Percentiles rank a stretch among this genome's conserved stretches.
Evolutionary conservation across 2,329 filamentous ascomycete genomes (phyloP).

Genomic region (Lecanoromycetidae sp.): DNA sequence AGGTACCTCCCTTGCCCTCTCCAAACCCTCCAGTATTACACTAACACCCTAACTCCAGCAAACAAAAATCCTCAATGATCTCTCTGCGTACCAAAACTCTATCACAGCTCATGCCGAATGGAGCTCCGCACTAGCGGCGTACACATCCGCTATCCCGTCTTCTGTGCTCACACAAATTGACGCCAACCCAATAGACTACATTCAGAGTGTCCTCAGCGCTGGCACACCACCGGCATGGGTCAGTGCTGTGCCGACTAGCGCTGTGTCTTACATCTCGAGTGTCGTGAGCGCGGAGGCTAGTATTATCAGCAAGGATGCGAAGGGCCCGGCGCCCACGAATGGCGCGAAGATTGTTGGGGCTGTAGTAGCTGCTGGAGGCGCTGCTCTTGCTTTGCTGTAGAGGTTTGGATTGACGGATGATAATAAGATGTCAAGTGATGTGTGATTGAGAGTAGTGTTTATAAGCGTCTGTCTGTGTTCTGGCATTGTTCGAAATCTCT

Average conservation of each 20-base stretch:
- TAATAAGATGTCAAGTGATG: background rate
- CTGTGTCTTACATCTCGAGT: background rate
- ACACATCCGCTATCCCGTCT: constrained; percentile 4
- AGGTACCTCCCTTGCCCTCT: background rate
- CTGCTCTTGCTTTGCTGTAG: constrained; percentile 3
- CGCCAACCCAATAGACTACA: background rate
- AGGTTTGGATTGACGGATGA: background rate
- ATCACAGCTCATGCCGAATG: background rate
- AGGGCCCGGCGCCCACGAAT: constrained; percentile 4
- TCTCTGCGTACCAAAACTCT: background rate
- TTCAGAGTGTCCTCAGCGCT: background rate
- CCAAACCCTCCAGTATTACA: background rate
- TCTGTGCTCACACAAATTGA: background rate
- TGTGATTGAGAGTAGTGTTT: background rate
- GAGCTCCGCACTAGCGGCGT: background rate
- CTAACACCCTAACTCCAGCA: background rate
- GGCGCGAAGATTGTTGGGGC: constrained; percentile 1
- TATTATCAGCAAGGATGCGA: background rate
- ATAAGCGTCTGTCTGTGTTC: no score
- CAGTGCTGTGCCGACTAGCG: constrained; percentile 2
- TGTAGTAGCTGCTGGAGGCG: constrained; percentile 1
- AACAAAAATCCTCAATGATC: background rate
- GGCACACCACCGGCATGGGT: background rate
- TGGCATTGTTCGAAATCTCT: no score
- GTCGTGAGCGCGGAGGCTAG: background rate